Evolutionary conservation across 768 basidiomycete species (phyloP), one percentile per base, ranked within the genome.

Genomic region (Leccinum subgranulosum): DNA sequence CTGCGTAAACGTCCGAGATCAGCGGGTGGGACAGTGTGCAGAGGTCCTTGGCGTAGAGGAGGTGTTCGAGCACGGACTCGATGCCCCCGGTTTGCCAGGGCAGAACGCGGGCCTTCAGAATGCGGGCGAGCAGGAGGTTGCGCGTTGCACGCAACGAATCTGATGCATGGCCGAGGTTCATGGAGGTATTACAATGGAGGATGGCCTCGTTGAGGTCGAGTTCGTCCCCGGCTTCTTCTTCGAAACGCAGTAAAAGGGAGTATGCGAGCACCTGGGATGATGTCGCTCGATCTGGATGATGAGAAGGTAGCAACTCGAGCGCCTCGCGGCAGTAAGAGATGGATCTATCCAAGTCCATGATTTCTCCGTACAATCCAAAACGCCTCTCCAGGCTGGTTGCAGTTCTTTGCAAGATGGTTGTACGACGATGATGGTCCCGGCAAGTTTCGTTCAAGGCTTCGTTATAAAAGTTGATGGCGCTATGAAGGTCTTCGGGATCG

Each of bases 161-260:
- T 4, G 65, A 52, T 25, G 43, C 28, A 31, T 39, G 0, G 4
- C 46, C 46, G 39, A 41, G 49, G 28, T 43, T 59, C 48, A 63
- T 41, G 23, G 56, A 58, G 15, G 51, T 34, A 49, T 43, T 51
- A 49, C 68, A 71, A 49, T 63, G 53, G 19, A 67, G 21, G 17
- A 53, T 41, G 7, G 70, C 70, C 46, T 62, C 61, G 9, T 72
- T 67, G 25, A 71, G 62, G 46, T 72, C 70, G 25, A 62, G 56
- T 51, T 69, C 71, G 46, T 72, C 49, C 0, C 70, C 71, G 0
- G 25, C 47, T 36, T 64, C 64, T 19, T 66, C 64, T 19, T 58
- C 60, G 31, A 69, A 71, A 34, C 67, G 68, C 15, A 63, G 55
- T 7, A 70, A 48, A 21, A 71, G 66, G 34, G 57, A 58, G 27